Evolutionary conservation across 495 filamentous ascomycete species (phyloP), one percentile per base, ranked within the genome.

Genomic region (Aspergillus leporis): DNA sequence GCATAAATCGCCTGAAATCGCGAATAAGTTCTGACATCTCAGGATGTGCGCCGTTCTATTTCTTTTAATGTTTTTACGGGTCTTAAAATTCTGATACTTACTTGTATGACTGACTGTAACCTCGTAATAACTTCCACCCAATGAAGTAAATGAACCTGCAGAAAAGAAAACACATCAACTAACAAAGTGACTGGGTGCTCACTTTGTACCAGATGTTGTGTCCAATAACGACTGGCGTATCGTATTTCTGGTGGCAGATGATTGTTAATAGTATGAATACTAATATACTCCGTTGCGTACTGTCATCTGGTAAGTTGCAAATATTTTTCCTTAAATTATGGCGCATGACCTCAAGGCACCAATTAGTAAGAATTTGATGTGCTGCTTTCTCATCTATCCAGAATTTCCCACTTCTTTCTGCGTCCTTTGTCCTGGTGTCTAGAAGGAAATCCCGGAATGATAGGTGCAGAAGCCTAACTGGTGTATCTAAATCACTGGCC

Each of bases 1-100:
- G 60, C 13, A 66, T 58, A 53, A 77, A 78, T 38, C 71, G 66
- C 55, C 55, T 62, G 9, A 66, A 66, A 63, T 79, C 73, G 30
- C 66, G 32, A 9, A 74, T 41, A 62, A 73, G 71, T 4, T 31
- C 16, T 3, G 32, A 51, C 34, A 38, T 22, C 40, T 43, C 50
- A 68, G 63, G 21, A 63, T 68, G 21, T 38, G 48, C 25, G 68
- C 46, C 16, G 64, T 56, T 22, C 53, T 46, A 30, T 45, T 45
- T 25, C n/a, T 45, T 30, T 55, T 45, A 55, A 34, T 55, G 23
- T 3, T 13, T 28, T 5, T 32, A 32, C 5, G 31, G 5, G 10
- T 5, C 5, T 32, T 5, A 32, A 32, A 32, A 32, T 32, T 32
- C 31, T 32, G 31, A 32, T 19, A 45, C 52, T 45, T 45, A 55